Base-by-base conservation (phyloP, 257 asterid species). In the Cynanchum wilfordii region DNA sequence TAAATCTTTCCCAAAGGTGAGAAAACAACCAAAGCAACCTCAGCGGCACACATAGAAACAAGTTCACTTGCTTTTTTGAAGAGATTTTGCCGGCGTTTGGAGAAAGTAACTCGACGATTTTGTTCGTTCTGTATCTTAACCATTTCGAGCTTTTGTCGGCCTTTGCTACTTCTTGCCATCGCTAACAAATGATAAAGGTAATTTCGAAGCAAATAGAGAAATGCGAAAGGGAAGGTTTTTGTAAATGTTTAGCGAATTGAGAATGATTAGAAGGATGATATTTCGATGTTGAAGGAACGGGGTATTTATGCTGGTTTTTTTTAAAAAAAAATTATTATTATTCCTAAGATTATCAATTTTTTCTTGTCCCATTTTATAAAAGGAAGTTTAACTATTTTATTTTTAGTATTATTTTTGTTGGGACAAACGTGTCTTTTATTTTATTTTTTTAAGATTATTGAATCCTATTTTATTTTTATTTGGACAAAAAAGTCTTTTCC, bases 51-150 rank as follows among this genome's bases (percentile, higher is more conserved):
- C 0, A 80, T 79, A 0, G 79, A 73, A 50, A 82, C 75, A 8
- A 84, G 82, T 25, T 82, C 87, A 13, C 81, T 82, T 0, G 82
- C 88, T 54, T 80, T 86, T 25, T 83, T 84, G 69, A 86, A 86
- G 16, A 84, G 81, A 2, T 86, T 86, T 7, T 79, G 69, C 1
- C 85, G 85, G 0, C 88, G 82, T 67, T 86, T 86, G 0, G 90
- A 86, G 73, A 84, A 86, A 11, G 90, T 82, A 3, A 86, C 86
- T 0, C 77, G 84, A 0, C 78, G 73, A 72, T 80, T 82, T 24
- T 83, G 78, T 16, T 80, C 81, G 49, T 86, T 82, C 10, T 76
- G 65, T 76, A 86, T 86, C 64, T 72, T 81, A 15, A 77, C 69
- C 84, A 86, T 84, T 45, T 80, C 78, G 2, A 82, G 70, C 82